Evolutionary conservation across 495 filamentous ascomycete species (phyloP), one percentile per base, ranked within the genome.

Genomic region (Cryomyces minteri): DNA sequence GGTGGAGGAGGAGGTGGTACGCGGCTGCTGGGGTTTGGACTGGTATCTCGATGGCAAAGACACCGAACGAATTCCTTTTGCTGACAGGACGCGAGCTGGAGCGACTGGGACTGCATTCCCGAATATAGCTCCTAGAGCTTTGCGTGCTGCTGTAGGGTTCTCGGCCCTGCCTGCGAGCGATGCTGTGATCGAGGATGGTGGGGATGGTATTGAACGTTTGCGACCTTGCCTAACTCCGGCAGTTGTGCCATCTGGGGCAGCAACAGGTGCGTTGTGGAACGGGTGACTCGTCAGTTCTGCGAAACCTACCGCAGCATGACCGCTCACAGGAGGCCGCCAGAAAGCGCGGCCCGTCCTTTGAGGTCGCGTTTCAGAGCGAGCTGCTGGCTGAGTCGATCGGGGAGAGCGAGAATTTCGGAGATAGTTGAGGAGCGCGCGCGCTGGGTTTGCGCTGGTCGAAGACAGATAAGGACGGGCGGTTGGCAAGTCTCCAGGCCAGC

Each of bases 271-370:
- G 12, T 12, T 41, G n/a, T 45, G 11, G 32, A 55, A 52, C 5
- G 52, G 52, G 38, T 54, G 52, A 4, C 36, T 42, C 0, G 28
- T 32, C n/a, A 54, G n/a, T 4, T 40, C 47, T 9, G 25, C 50
- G 25, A 39, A 52, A 25, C 18, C 18, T 25, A 25, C 18, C 31
- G 46, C 44, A 0, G 4, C 18, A 44, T 55, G 43, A 28, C 52
- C 52, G 32, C 52, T 55, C 5, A 36, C 44, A 11, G 52, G 52
- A 10, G 52, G 52, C 4, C 52, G 46, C 52, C 52, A 55, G 14
- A 40, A 6, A 9, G 41, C 11, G 14, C 7, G 33, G 39, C 6
- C 1, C 28, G 29, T 38, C 34, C 46, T 25, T 25, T 39, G n/a
- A 29, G 41, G 46, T 6, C 40, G 40, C 1, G 42, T 25, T 25